A percentile compares a stretch with the other conserved stretches of the same genome.
These are phyloP conservation scores for Chaetomiaceae sp. DNA, from an alignment of 2,329 filamentous ascomycete genomes.

Conservation along the genomic window DNA sequence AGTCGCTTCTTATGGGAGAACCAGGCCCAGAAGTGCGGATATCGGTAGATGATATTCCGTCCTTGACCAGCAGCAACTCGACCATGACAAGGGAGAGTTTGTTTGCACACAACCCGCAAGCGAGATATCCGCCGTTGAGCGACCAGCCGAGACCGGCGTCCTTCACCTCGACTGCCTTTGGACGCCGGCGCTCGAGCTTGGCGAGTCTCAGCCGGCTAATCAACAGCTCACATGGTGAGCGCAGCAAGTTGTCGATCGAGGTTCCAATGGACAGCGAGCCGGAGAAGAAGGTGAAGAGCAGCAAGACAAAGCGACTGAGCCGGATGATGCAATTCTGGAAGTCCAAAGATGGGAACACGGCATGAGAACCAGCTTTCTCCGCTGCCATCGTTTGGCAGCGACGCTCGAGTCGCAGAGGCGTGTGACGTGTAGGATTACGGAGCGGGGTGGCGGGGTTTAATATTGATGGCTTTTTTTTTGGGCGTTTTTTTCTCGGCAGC, in stretches of 20 bases:
- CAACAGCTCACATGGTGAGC: slow-evolving; percentile 67
- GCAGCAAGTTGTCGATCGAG: slow-evolving; percentile 69
- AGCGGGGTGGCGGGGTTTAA: slow-evolving; percentile 11
- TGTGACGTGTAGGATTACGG: slow-evolving; percentile 20
- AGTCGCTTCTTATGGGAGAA: slow-evolving; percentile 67
- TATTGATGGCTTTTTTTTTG: slow-evolving; percentile 14
- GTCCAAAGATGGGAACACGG: slow-evolving; percentile 40
- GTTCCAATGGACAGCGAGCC: slow-evolving; percentile 52
- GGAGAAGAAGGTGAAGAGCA: slow-evolving; percentile 54
- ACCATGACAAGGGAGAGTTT: slow-evolving; percentile 68
- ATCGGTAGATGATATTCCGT: slow-evolving; percentile 68
- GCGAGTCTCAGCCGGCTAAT: slow-evolving; percentile 73
- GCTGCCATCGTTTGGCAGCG: background rate
- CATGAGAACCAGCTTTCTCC: background rate
- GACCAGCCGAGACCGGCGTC: slow-evolving; percentile 56
- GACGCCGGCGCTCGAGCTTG: slow-evolving; percentile 68
- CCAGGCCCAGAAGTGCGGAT: slow-evolving; percentile 67
- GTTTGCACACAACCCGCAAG: slow-evolving; percentile 39
- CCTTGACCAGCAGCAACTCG: slow-evolving; percentile 69
- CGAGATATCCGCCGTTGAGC: slow-evolving; percentile 44
- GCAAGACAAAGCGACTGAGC: slow-evolving; percentile 65
- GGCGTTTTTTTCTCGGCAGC: slow-evolving; percentile 29
- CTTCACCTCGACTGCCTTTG: slow-evolving; percentile 57
- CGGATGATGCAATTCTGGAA: slow-evolving; percentile 79
- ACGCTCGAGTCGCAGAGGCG: background rate